These are phyloP conservation scores for Fusarium sp. DNA, from an alignment of 2,329 filamentous ascomycete genomes.

Conservation along the genomic window DNA sequence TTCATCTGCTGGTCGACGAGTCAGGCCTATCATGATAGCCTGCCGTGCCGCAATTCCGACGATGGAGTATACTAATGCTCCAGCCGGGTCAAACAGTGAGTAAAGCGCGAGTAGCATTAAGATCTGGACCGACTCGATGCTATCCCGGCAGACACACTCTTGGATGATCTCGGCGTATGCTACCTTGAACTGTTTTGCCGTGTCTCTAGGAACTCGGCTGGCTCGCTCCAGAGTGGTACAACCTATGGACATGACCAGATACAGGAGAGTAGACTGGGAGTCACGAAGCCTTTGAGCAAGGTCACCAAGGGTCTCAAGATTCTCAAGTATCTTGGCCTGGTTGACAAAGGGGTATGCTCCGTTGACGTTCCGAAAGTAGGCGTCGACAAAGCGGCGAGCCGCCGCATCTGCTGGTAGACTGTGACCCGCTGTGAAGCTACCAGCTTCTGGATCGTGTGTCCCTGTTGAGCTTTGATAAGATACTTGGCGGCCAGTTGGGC, in stretches of 20 bases:
- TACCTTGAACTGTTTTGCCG: slow-evolving; percentile 47
- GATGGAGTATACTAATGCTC: slow-evolving; percentile 52
- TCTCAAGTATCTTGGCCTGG: slow-evolving; percentile 45
- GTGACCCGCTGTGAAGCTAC: background rate
- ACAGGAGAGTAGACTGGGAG: slow-evolving; percentile 46
- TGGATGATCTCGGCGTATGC: slow-evolving; percentile 52
- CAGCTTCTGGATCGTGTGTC: background rate
- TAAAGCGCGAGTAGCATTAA: slow-evolving; percentile 55
- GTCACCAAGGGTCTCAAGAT: slow-evolving; percentile 45
- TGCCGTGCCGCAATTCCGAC: slow-evolving; percentile 51
- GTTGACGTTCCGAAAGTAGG: slow-evolving; percentile 57
- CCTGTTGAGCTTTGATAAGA: background rate
- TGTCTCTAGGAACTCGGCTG: slow-evolving; percentile 49
- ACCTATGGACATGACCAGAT: slow-evolving; percentile 58
- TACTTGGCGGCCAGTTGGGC: background rate
- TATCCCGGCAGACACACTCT: slow-evolving; percentile 49
- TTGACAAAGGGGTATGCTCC: slow-evolving; percentile 57
- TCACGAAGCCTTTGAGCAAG: slow-evolving; percentile 4
- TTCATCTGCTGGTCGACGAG: slow-evolving; percentile 45
- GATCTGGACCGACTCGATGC: slow-evolving; percentile 52
- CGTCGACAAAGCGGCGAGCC: slow-evolving; percentile 51
- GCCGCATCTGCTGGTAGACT: background rate
- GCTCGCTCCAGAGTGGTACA: slow-evolving; percentile 55
- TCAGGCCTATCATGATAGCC: slow-evolving; percentile 51
- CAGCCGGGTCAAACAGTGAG: slow-evolving; percentile 54